These are phyloP conservation scores for Fusarium sp. DNA, from an alignment of 2,329 filamentous ascomycete genomes.

Conservation along the genomic window DNA sequence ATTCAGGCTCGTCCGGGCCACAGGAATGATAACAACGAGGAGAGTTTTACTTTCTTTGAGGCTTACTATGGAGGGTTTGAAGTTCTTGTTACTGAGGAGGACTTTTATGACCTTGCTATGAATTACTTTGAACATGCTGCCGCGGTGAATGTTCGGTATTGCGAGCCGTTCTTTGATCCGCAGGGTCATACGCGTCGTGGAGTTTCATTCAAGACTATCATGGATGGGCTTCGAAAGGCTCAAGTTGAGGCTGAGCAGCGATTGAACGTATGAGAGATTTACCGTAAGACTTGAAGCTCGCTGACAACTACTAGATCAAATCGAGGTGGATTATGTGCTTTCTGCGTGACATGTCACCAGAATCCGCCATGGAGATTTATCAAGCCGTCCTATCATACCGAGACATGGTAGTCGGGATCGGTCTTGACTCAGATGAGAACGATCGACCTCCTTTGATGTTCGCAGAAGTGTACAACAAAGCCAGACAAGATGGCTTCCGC, in stretches of 20 bases:
- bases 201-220: constrained; percentile 69
- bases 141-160: constrained; percentile 73
- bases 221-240: constrained; percentile 70
- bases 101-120: constrained; percentile 78
- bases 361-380: constrained; percentile 75
- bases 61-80: constrained; percentile 83
- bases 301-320: constrained; percentile 7
- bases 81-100: constrained; percentile 69
- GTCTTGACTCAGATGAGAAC: constrained; percentile 59
- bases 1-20: constrained; percentile 45
- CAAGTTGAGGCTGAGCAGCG: constrained; percentile 62
- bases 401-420: constrained; percentile 56
- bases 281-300: accelerated
- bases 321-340: constrained; percentile 77
- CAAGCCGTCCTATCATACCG: constrained; percentile 50
- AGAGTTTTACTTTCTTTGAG: constrained; percentile 66
- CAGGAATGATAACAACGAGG: constrained; percentile 24
- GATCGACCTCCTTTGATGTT: constrained; percentile 58
- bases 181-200: constrained; percentile 76
- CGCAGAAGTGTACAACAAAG: constrained; percentile 51
- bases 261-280: background rate
- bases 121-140: constrained; percentile 75
- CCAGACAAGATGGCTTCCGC: constrained; percentile 54
- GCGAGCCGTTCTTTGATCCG: constrained; percentile 83
- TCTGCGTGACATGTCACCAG: constrained; percentile 73